phyloP scores from a whole-genome alignment of 371 early-diverging fungal species.

The Mortierella sp. region DNA sequence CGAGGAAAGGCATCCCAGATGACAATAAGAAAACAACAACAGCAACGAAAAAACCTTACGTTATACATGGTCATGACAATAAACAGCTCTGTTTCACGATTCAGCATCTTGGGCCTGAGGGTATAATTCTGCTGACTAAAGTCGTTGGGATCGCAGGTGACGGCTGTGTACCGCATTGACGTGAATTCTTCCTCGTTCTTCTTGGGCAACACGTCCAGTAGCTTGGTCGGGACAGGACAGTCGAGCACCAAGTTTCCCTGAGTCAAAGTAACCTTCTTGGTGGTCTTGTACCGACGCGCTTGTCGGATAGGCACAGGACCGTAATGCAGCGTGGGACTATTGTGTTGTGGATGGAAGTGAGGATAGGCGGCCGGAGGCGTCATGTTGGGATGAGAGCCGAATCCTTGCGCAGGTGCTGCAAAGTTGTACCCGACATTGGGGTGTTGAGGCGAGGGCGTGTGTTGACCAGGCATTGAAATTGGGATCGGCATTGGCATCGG shows the following conservation, averaged over 20 bases:
- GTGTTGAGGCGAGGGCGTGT: not conserved
- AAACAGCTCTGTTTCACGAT: conserved; percentile 84
- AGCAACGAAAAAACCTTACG: conserved; percentile 54
- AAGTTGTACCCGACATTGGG: conserved; percentile 28
- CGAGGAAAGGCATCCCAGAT: not conserved
- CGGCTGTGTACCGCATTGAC: conserved; percentile 84
- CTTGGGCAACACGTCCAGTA: conserved; percentile 68
- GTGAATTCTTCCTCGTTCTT: conserved; percentile 76
- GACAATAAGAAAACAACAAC: not conserved
- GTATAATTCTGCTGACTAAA: conserved; percentile 81
- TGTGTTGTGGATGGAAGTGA: not conserved
- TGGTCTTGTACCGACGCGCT: conserved; percentile 74
- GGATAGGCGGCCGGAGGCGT: conserved; percentile 16
- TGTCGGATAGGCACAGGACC: conserved; percentile 70
- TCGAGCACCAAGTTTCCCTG: conserved; percentile 82
- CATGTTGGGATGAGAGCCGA: conserved; percentile 25
- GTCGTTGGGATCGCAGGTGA: conserved; percentile 84
- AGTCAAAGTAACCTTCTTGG: conserved; percentile 73
- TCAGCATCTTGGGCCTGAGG: conserved; percentile 83
- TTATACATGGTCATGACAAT: conserved; percentile 96
- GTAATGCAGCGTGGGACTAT: conserved; percentile 57
- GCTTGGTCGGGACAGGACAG: conserved; percentile 77
- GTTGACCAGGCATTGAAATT: conserved; percentile 8
- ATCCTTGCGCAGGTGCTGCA: conserved; percentile 19
- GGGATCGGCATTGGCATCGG: conserved; percentile 21